Percentiles rank a stretch among this genome's conserved stretches.
These are phyloP conservation scores for Monosporozyma unispora DNA, from an alignment of 805 yeast species.

Conservation along the genomic window DNA sequence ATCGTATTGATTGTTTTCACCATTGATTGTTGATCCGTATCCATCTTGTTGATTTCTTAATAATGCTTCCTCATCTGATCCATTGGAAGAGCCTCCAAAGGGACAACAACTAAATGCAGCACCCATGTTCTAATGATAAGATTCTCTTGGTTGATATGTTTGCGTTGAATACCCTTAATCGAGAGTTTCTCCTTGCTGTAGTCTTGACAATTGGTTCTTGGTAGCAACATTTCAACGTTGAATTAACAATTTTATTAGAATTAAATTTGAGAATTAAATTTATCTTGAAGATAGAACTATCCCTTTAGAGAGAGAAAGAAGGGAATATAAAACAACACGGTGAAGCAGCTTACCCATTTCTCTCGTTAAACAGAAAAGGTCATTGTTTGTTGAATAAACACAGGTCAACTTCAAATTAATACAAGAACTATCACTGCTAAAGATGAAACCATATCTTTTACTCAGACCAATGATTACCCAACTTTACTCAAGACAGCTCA, in stretches of 20 bases:
- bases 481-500: background rate
- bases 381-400: too few species aligned
- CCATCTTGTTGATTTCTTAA: slow-evolving; percentile 22
- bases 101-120: slow-evolving; percentile 22
- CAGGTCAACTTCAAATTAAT: too few species aligned
- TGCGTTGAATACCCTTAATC: too few species aligned
- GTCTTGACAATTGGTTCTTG: background rate
- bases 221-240: background rate
- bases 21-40: slow-evolving; percentile 11
- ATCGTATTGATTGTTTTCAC: slow-evolving; percentile 10
- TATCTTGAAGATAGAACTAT: background rate
- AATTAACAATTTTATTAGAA: background rate
- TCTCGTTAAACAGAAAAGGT: too few species aligned
- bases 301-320: background rate
- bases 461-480: background rate
- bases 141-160: too few species aligned
- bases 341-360: too few species aligned
- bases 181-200: background rate
- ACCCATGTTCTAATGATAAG: slow-evolving; percentile 18
- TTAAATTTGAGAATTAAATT: background rate
- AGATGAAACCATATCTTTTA: background rate
- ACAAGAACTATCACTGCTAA: too few species aligned
- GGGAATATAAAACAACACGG: background rate
- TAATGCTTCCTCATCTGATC: slow-evolving; percentile 21
- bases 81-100: slow-evolving; percentile 5